Conservation (phyloP, 805 yeast genomes). For the Tetrapisispora phaffii region DNA sequence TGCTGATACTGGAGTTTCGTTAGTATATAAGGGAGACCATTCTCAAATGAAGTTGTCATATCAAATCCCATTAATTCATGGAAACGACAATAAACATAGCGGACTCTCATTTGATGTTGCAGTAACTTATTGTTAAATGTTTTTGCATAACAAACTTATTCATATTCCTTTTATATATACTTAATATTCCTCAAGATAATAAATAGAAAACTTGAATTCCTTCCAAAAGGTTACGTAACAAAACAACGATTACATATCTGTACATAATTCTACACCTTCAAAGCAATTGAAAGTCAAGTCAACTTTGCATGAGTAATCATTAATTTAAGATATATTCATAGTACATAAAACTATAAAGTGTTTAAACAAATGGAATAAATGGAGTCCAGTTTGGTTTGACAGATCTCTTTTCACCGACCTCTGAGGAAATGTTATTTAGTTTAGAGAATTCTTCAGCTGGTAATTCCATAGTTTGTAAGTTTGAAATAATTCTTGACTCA, state of each 20-base stretch:
- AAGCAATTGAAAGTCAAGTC: too few species aligned
- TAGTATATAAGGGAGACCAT: conserved; percentile 41
- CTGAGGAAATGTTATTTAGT: conserved; percentile 22
- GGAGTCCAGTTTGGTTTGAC: conserved; percentile 21
- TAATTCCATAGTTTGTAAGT: conserved; percentile 26
- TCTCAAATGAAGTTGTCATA: conserved; percentile 49
- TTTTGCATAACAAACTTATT: not conserved
- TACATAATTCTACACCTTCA: too few species aligned
- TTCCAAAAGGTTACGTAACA: too few species aligned
- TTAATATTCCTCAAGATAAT: not conserved
- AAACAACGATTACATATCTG: too few species aligned
- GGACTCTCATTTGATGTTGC: conserved; percentile 1
- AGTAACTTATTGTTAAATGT: conserved; percentile 1
- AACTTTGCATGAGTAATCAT: not conserved
- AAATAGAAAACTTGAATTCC: not conserved
- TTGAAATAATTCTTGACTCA: conserved; percentile 34
- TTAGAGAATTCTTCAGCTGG: conserved; percentile 30
- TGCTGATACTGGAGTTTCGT: conserved; percentile 41
- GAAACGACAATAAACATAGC: not conserved
- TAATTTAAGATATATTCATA: too few species aligned
- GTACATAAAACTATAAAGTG: not conserved
- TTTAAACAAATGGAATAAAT: conserved; percentile 17
- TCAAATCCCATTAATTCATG: conserved; percentile 38
- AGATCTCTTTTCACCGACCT: conserved; percentile 26
- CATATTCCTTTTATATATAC: not conserved